phyloP scores from a whole-genome alignment of 2,329 filamentous ascomycete genomes.

The Fusarium guadeloupense region DNA sequence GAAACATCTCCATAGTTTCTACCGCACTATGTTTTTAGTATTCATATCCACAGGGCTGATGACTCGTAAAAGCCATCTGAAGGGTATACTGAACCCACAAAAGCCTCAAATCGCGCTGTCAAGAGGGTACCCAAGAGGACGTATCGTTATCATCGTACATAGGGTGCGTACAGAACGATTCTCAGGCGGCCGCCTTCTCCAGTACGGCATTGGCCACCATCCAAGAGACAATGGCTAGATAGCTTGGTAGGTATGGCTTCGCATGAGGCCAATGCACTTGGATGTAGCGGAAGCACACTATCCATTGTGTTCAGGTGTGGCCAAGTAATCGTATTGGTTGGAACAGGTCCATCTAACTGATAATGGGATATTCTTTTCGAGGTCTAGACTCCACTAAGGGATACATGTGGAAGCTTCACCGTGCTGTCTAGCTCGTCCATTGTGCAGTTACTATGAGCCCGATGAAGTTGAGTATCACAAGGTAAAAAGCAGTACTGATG shows the following conservation, averaged over 20 bases:
- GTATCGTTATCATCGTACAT: not conserved
- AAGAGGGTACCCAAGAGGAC: not conserved
- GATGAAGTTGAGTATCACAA: no score
- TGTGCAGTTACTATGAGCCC: no score
- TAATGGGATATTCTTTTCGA: not conserved
- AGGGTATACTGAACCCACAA: slow-evolving; percentile 1
- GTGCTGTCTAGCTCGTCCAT: not conserved
- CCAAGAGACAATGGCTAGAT: not conserved
- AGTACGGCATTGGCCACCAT: not conserved
- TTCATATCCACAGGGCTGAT: not conserved
- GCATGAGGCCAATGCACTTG: no score
- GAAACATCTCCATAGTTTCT: slow-evolving; percentile 20
- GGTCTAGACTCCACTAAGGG: not conserved
- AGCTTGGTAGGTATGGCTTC: not conserved
- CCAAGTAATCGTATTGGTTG: not conserved
- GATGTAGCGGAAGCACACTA: no score
- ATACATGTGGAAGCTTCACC: not conserved
- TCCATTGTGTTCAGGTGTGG: not conserved
- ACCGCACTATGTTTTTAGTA: slow-evolving; percentile 13
- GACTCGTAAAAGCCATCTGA: slow-evolving; percentile 4
- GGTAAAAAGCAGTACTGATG: no score
- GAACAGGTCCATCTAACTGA: not conserved
- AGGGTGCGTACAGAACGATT: not conserved
- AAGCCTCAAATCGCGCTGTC: not conserved
- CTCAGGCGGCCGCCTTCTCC: not conserved